Base-by-base conservation (phyloP, 2,329 filamentous ascomycete species). In the Onygenales sp. region DNA sequence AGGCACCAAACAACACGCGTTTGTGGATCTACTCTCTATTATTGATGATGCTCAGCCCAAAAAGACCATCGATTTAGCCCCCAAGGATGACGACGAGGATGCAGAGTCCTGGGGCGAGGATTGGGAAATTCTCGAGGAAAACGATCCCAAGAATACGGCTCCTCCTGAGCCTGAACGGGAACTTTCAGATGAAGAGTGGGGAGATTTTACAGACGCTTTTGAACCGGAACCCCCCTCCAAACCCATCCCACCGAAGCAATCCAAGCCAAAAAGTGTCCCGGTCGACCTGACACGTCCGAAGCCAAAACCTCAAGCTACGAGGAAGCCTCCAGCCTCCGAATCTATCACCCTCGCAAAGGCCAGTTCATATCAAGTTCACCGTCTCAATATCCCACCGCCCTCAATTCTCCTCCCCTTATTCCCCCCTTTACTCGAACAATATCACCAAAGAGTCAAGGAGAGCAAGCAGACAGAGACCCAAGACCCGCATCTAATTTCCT, bases 331-430 rank as follows among this genome's bases (percentile, higher is more conserved):
- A 27, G 10, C 27, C 11, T 10, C 17, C 34, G 32, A 9, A 3
- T 5, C 21, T 4, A 8, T 14, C 7, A 13, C 13, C 11, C 7
- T 21, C 36, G 40, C 34, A 40, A 44, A 27, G 17, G n/a, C 39
- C 32, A 43, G 17, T n/a, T 31, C 58, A 27, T 39, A 56, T 42
- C 57, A 63, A 51, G 61, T 71, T 48, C 86, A 88, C 5, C 90
- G 90, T 4, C 88, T 84, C 14, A 96, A 95, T 63, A 83, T 96
- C 6, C 92, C 92, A 8, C 92, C 92, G 4, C 92, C 92, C 1
- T 88, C 88, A 0, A 78, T 95, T 17, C 75, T 97, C 11, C 77
- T 97, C 21, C 84, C 87, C 7, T 69, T 89, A 6, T 89, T 95
- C 59, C 83, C 88, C 0, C 74, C 80, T 6, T 72, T 94, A 4